Evolutionary conservation across 2,329 filamentous ascomycete genomes (phyloP).

Genomic region (Orbilia quercus): DNA sequence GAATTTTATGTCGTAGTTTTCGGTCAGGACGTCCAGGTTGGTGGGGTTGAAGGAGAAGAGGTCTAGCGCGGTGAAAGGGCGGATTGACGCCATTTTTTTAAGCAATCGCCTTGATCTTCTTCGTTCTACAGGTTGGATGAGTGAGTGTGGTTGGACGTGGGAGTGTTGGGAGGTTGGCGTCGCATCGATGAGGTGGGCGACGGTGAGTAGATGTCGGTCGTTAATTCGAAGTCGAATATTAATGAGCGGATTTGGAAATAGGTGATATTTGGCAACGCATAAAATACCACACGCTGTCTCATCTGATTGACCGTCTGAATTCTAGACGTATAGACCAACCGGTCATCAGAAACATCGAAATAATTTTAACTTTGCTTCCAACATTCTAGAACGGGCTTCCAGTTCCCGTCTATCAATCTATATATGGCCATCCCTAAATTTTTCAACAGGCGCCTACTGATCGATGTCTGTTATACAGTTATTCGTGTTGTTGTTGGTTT

Average conservation of each 20-base stretch:
- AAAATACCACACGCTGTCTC: constrained; percentile 34
- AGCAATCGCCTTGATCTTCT: too few species aligned
- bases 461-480: too few species aligned
- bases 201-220: too few species aligned
- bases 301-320: too few species aligned
- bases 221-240: not conserved
- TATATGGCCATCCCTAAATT: not conserved
- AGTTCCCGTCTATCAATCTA: too few species aligned
- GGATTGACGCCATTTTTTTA: constrained; percentile 78
- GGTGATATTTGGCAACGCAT: constrained; percentile 25
- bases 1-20: constrained; percentile 95
- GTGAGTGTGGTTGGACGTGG: constrained; percentile 31
- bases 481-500: too few species aligned
- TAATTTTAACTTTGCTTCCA: too few species aligned
- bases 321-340: too few species aligned
- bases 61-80: constrained; percentile 84
- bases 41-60: constrained; percentile 90
- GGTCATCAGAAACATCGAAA: too few species aligned
- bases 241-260: constrained; percentile 2
- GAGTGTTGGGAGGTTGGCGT: constrained; percentile 20
- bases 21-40: constrained; percentile 95
- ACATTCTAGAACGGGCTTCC: not conserved
- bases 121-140: not conserved
- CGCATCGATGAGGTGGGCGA: constrained; percentile 30
- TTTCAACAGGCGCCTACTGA: not conserved